These are phyloP conservation scores for Lactifluus hygrophoroides DNA, from an alignment of 768 basidiomycete genomes.

Conservation along the genomic window DNA sequence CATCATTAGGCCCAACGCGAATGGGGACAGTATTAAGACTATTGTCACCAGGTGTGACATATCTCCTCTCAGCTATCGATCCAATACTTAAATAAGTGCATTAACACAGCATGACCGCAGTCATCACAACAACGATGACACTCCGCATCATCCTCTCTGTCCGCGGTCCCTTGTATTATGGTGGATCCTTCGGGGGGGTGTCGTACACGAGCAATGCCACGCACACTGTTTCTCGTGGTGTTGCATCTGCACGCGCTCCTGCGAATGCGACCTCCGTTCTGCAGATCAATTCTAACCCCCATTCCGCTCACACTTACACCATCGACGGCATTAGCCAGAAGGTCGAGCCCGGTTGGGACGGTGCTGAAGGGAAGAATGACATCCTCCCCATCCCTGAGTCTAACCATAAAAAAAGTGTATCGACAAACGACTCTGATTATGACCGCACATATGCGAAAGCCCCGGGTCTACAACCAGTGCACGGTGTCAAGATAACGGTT, in stretches of 20 bases:
- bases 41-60: slow-evolving; percentile 54
- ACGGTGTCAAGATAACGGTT: slow-evolving; percentile 18
- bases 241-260: slow-evolving; percentile 39
- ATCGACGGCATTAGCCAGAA: slow-evolving; percentile 25
- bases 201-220: slow-evolving; percentile 26
- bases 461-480: background rate
- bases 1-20: slow-evolving; percentile 57
- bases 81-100: background rate
- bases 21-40: slow-evolving; percentile 63
- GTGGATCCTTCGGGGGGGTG: slow-evolving; percentile 58
- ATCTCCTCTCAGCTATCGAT: background rate
- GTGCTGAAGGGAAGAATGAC: slow-evolving; percentile 11
- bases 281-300: slow-evolving; percentile 17
- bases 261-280: slow-evolving; percentile 20
- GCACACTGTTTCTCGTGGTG: slow-evolving; percentile 36
- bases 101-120: slow-evolving; percentile 62
- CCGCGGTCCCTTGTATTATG: slow-evolving; percentile 62
- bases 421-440: slow-evolving; percentile 19
- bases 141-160: slow-evolving; percentile 81
- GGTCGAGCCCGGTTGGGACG: slow-evolving; percentile 14
- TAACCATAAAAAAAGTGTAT: slow-evolving; percentile 5
- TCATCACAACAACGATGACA: slow-evolving; percentile 81
- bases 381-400: background rate
- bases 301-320: slow-evolving; percentile 25
- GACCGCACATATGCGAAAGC: slow-evolving; percentile 15